Base-by-base conservation (phyloP, 257 asterid genomes). In the Przewalskia tangutica region DNA sequence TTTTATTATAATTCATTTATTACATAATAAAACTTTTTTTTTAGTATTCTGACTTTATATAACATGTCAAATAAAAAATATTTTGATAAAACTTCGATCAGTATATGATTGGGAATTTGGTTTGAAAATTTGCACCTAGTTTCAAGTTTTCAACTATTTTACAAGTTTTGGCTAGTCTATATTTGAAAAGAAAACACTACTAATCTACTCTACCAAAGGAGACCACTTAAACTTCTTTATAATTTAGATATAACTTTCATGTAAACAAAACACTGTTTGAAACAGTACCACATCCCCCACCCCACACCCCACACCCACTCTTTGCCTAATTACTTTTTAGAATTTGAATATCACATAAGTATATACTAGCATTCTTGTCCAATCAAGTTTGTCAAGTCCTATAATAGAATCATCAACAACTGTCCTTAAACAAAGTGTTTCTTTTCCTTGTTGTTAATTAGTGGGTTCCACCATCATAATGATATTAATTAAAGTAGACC, bases 401-500 rank as follows among this genome's bases (percentile, higher is more conserved):
- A 27, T 85, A 82, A 83, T 85, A 77, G 84, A 87, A 84, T 86
- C 80, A 87, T 89, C 83, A 82, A 88, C 87, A 89, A 87, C 87
- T 85, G 88, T 86, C 89, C 83, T 77, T 83, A 85, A 85, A 86
- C 70, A 1, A 83, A 77, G 77, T 81, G 82, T 65, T 85, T 63
- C 68, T 73, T 83, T 85, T 73, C 55, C 53, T 60, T 11, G 17
- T 53, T 81, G 53, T 65, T 65, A 65, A 65, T 77, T 90, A 88
- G 85, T 91, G 94, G 90, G 84, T 89, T 90, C 93, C 97, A 93
- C 93, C 90, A 83, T 84, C 75, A 75, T 20, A 71, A 71, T 73
- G 14, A 5, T 84, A 84, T 91, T 36, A 65, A 83, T 66, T 77
- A 77, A 36, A 65, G 20, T 83, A 60, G 89, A 80, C 89, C 86